Conservation (phyloP, 2,329 filamentous ascomycete genomes). For the Xylaria sp. region DNA sequence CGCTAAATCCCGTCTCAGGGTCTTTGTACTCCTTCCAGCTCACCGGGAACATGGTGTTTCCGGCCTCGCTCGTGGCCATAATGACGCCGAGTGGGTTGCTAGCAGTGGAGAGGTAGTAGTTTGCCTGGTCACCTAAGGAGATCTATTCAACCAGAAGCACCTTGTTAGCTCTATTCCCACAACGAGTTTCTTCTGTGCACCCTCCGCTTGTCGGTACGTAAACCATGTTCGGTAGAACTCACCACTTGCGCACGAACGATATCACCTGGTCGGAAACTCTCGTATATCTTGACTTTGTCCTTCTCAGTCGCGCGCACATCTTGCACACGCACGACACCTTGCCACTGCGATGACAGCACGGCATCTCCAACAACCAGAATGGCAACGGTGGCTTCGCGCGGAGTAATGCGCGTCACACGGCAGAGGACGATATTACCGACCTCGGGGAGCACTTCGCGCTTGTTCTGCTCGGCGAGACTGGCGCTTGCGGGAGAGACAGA, state of each 20-base stretch:
- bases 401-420: conserved; percentile 77
- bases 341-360: conserved; percentile 73
- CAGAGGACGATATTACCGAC: conserved; percentile 78
- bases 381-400: conserved; percentile 76
- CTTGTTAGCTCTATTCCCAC: conserved; percentile 3
- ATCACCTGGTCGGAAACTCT: conserved; percentile 89
- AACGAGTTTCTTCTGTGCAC: no score
- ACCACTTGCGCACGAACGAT: conserved; percentile 82
- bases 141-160: conserved; percentile 46
- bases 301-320: conserved; percentile 95
- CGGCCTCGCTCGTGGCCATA: conserved; percentile 81
- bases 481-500: conserved; percentile 46
- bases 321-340: conserved; percentile 78
- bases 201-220: background rate
- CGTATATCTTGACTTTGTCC: conserved; percentile 85
- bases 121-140: conserved; percentile 85
- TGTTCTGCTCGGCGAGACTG: conserved; percentile 32
- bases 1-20: conserved; percentile 67
- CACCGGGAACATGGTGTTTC: conserved; percentile 86
- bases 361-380: conserved; percentile 76
- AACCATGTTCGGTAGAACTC: conserved; percentile 31
- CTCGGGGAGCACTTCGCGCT: conserved; percentile 71
- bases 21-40: conserved; percentile 96
- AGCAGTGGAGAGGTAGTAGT: conserved; percentile 91
- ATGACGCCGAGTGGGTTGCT: conserved; percentile 90